Evolutionary conservation across 2,329 filamentous ascomycete genomes (phyloP).

Genomic region (Alternaria atra): DNA sequence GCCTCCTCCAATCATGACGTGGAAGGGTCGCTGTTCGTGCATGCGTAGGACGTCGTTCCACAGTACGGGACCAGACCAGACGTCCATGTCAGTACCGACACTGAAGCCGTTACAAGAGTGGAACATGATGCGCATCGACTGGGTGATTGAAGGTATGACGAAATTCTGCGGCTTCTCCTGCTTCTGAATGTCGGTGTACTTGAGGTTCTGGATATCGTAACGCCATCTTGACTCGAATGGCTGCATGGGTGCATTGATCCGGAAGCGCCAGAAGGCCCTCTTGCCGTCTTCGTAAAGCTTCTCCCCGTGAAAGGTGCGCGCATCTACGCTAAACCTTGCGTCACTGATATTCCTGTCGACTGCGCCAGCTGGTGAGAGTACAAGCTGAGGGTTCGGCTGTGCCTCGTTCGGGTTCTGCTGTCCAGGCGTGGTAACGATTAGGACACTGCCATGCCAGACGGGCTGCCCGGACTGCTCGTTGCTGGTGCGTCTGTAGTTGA

Average conservation of each 20-base stretch:
- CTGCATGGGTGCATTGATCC: slow-evolving; percentile 70
- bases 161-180: slow-evolving; percentile 55
- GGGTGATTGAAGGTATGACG: slow-evolving; percentile 65
- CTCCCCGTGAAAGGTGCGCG: slow-evolving; percentile 56
- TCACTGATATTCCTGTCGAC: slow-evolving; percentile 36
- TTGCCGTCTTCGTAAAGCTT: slow-evolving; percentile 68
- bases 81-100: slow-evolving; percentile 70
- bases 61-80: slow-evolving; percentile 68
- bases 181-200: slow-evolving; percentile 63
- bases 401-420: slow-evolving; percentile 51
- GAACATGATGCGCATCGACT: slow-evolving; percentile 75
- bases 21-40: slow-evolving; percentile 68
- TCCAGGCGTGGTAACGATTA: slow-evolving; percentile 81
- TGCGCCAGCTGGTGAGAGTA: slow-evolving; percentile 62
- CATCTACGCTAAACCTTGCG: slow-evolving; percentile 32
- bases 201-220: slow-evolving; percentile 75
- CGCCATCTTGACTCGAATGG: slow-evolving; percentile 79
- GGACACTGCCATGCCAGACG: slow-evolving; percentile 83
- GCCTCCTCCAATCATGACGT: slow-evolving; percentile 84
- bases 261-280: slow-evolving; percentile 69
- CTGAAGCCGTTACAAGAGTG: slow-evolving; percentile 75
- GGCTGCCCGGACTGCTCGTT: slow-evolving; percentile 56
- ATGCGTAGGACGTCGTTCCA: slow-evolving; percentile 72
- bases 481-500: slow-evolving; percentile 81
- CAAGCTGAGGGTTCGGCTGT: slow-evolving; percentile 63